A percentile compares a stretch with the other conserved stretches of the same genome.
phyloP scores from a whole-genome alignment of 208 protist genomes.

The Acanthamoeba triangularis region DNA sequence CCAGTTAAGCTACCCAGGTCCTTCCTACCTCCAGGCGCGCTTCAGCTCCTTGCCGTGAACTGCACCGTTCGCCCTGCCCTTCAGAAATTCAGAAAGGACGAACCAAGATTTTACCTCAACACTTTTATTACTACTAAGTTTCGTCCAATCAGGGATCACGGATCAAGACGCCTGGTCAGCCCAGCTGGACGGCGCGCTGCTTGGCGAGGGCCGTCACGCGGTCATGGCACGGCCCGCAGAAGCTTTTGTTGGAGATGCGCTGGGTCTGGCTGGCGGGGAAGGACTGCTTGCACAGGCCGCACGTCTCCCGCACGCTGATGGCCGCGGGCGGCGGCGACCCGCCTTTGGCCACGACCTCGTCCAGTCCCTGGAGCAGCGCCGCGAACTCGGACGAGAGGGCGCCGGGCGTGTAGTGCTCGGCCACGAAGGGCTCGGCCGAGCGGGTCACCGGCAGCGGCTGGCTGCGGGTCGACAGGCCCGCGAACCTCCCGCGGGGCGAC shows the following conservation, averaged over 20 bases:
- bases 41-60: too few relatives aligned
- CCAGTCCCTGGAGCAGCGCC: background rate
- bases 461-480: background rate
- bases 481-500: background rate
- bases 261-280: background rate
- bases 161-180: too few relatives aligned
- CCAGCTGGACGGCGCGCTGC: background rate
- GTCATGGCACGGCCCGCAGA: background rate
- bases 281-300: conserved; percentile 12
- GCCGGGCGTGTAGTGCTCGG: background rate
- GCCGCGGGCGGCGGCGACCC: background rate
- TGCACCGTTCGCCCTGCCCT: too few relatives aligned
- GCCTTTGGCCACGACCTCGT: background rate
- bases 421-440: background rate
- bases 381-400: background rate
- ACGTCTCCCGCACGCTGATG: background rate
- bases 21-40: too few relatives aligned
- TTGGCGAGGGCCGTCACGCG: conserved; percentile 13
- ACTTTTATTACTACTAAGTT: too few relatives aligned
- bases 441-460: background rate
- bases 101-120: too few relatives aligned
- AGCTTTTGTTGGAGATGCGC: background rate
- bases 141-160: too few relatives aligned
- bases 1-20: too few relatives aligned
- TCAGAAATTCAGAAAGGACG: too few relatives aligned